Conservation (phyloP, 176 grass and related monocot species). For the Hordeum vulgare region MorexV3_pseudomolecules_assembly NC_058523.1:477009375-477009874, state of each 20-base stretch:
- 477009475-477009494: constrained; percentile 67
- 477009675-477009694: background rate
- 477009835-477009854: background rate
- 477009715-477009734: background rate
- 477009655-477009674: background rate
- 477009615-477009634: background rate
- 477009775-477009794: constrained; percentile 4
- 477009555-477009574: background rate
- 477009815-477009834: background rate
- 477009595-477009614: background rate
- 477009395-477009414: constrained; percentile 92
- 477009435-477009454: constrained; percentile 84
- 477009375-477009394: constrained; percentile 60
- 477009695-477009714: background rate
- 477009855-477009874: background rate
- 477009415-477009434: constrained; percentile 86
- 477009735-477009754: background rate
- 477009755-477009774: background rate
- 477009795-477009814: background rate
- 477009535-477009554: background rate
- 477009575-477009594: background rate
- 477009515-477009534: background rate
- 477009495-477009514: background rate
- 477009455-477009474: constrained; percentile 81
- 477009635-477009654: background rate